Conservation (phyloP, 495 filamentous ascomycete species). For the Achaetomiella virescens region DNA sequence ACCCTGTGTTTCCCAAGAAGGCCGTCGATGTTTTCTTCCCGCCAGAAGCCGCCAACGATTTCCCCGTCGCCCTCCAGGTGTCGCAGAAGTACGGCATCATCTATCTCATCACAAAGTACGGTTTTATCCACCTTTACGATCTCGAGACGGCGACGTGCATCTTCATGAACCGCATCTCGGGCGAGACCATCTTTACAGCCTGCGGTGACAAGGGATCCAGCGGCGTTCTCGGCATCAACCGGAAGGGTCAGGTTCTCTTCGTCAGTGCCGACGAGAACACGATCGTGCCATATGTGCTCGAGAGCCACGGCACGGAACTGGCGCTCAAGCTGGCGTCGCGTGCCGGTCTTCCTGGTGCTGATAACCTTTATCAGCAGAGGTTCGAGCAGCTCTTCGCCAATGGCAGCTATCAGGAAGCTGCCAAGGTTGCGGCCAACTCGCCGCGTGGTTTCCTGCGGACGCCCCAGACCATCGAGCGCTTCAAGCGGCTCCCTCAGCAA, state of each 20-base stretch:
- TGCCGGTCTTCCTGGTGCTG: conserved; percentile 88
- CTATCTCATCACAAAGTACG: conserved; percentile 97
- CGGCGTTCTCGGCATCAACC: conserved; percentile 91
- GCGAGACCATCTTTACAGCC: conserved; percentile 97
- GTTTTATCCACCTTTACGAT: conserved; percentile 98
- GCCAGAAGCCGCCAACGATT: conserved; percentile 87
- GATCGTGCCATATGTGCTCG: conserved; percentile 87
- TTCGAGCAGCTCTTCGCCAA: conserved; percentile 76
- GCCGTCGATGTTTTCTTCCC: conserved; percentile 98
- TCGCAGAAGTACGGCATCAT: conserved; percentile 92
- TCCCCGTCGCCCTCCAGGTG: conserved; percentile 97
- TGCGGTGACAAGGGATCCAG: conserved; percentile 74
- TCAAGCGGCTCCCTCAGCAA: conserved; percentile 75
- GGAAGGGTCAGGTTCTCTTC: conserved; percentile 92
- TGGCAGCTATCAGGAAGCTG: conserved; percentile 78
- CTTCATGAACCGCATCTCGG: conserved; percentile 99
- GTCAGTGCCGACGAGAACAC: conserved; percentile 87
- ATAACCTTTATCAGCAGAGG: conserved; percentile 87
- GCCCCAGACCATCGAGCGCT: conserved; percentile 84
- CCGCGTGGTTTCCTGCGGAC: conserved; percentile 93
- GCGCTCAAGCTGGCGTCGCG: conserved; percentile 94
- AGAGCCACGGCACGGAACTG: conserved; percentile 85
- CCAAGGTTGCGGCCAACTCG: conserved; percentile 93
- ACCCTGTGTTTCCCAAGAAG: conserved; percentile 86
- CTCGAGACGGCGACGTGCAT: conserved; percentile 95